Conservation (phyloP, 352 stramenopile genomes). For the Globisporangium cylindrosporum region DNA sequence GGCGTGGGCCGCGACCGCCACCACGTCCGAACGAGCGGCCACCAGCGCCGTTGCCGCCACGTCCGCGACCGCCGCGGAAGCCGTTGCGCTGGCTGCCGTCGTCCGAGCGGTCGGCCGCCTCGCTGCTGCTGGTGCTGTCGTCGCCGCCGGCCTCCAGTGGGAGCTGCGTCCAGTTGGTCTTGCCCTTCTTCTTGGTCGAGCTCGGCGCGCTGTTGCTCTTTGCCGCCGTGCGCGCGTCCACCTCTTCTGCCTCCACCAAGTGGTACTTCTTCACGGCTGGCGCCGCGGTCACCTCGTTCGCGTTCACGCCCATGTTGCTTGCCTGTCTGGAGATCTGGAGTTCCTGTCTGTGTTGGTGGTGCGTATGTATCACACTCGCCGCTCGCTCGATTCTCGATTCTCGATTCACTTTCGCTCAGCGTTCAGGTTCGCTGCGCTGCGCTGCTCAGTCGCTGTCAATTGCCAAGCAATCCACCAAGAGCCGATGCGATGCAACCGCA, state of each 20-base stretch:
- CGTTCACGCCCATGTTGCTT: constrained; percentile 33
- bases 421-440: not conserved
- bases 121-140: constrained; percentile 22
- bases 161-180: constrained; percentile 76
- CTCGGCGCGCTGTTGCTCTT: constrained; percentile 4
- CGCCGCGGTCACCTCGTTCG: constrained; percentile 22
- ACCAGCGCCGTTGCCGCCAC: constrained; percentile 20
- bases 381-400: not conserved
- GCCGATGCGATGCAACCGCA: not conserved
- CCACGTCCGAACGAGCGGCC: constrained; percentile 17
- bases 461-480: not conserved
- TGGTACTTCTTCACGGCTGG: constrained; percentile 68
- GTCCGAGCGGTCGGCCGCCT: constrained; percentile 12
- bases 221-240: constrained; percentile 30
- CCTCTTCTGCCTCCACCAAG: constrained; percentile 80
- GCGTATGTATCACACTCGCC: constrained; percentile 3
- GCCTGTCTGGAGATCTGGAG: constrained; percentile 3
- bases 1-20: constrained; percentile 37
- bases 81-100: constrained; percentile 20
- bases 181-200: constrained; percentile 58
- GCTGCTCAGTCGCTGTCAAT: constrained; percentile 1
- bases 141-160: constrained; percentile 36
- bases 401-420: not conserved
- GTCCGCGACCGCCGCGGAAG: constrained; percentile 19
- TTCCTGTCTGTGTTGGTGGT: not conserved